Conservation (phyloP, 371 early-diverging fungal genomes). For the Gilbertella persicaria region DNA sequence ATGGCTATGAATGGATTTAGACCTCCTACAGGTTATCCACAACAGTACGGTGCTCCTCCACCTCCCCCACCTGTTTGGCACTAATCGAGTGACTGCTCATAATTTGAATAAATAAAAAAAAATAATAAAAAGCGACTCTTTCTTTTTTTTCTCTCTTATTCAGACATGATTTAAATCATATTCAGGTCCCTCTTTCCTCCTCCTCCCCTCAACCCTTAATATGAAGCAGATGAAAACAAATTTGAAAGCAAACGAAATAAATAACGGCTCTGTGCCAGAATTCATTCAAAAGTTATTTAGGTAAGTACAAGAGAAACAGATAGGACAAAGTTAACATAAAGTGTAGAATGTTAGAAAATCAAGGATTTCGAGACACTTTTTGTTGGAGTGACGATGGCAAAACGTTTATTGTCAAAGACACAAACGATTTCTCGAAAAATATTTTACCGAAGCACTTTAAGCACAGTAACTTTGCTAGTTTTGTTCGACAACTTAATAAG, state of each 20-base stretch:
- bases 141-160: background rate
- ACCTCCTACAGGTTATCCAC: conserved; percentile 28
- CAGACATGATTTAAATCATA: too few relatives aligned
- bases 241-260: conserved; percentile 10
- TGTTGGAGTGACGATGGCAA: conserved; percentile 81
- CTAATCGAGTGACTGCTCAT: too few relatives aligned
- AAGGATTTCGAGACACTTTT: conserved; percentile 58
- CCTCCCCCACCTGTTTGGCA: conserved; percentile 4
- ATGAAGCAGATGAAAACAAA: conserved; percentile 13
- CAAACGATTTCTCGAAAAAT: conserved; percentile 68
- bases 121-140: background rate
- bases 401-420: conserved; percentile 84
- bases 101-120: background rate
- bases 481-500: conserved; percentile 96
- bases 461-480: conserved; percentile 91
- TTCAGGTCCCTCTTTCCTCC: conserved; percentile 1
- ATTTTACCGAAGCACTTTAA: conserved; percentile 88
- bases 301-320: conserved; percentile 16
- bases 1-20: conserved; percentile 21
- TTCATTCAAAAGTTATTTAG: conserved; percentile 51
- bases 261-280: conserved; percentile 36
- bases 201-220: background rate
- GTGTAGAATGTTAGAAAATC: conserved; percentile 68
- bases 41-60: conserved; percentile 10
- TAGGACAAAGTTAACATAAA: background rate